A percentile compares a stretch with the other conserved stretches of the same genome.
phyloP scores from a whole-genome alignment of 495 filamentous ascomycete species.

The Tuber magnatum region DNA sequence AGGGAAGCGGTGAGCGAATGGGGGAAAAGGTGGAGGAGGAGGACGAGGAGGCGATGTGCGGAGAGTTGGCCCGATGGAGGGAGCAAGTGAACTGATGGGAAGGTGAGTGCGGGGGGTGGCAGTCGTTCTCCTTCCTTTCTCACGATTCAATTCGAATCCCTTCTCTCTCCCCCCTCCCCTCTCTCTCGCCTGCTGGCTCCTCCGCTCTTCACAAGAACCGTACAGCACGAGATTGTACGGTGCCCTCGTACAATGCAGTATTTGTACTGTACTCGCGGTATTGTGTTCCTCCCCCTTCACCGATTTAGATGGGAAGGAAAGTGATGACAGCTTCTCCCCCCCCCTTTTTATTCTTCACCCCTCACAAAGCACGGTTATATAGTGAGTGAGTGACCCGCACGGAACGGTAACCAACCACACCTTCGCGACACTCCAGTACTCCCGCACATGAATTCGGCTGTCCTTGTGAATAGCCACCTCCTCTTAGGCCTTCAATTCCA shows the following conservation, averaged over 20 bases:
- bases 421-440: neutral
- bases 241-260: neutral
- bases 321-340: neutral
- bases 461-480: neutral
- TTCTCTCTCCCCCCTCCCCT: neutral
- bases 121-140: neutral
- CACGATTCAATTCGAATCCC: neutral
- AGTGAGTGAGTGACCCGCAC: neutral
- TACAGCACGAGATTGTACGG: neutral
- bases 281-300: neutral
- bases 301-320: neutral
- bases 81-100: neutral
- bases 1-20: neutral
- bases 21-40: neutral
- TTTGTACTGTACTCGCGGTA: neutral
- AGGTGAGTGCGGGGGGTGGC: neutral
- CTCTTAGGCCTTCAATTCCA: neutral
- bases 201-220: neutral
- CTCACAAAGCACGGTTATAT: neutral
- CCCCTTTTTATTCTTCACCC: neutral
- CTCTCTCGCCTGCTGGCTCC: neutral
- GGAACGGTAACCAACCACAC: neutral
- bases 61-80: neutral
- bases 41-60: neutral
- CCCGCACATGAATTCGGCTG: neutral